Base-by-base conservation (phyloP, 345 rosid genomes). In the Reutealis trisperma region DNA sequence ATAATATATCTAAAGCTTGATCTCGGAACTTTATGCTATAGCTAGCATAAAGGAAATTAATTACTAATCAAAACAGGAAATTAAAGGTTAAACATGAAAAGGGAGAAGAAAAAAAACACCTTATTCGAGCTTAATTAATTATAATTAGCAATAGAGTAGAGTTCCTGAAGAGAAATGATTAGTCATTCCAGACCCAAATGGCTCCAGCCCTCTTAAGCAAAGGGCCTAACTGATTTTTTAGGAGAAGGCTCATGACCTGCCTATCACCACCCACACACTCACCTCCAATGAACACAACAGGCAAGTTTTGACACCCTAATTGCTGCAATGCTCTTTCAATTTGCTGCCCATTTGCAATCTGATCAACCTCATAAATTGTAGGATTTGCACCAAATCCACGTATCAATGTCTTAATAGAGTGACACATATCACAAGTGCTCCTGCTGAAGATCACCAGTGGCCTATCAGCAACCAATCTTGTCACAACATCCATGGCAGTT, bases 361-460 rank as follows among this genome's bases (percentile, higher is more conserved):
- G 84, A 58, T 95, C 98, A 0, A 92, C 85, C 86, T 95, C 98
- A 74, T 89, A 91, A 7, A 90, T 88, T 0, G 88, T 91, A 14
- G 88, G 87, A 70, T 93, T 90, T 0, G 94, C 97, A 5, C 99
- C 99, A 19, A 84, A 91, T 52, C 97, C 86, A 16, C 82, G 67
- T 67, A 95, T 85, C 6, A 95, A 89, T 22, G 89, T 63, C 84
- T 86, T 86, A 66, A 90, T 87, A 6, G 94, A 78, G 75, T 88
- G 92, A 84, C 96, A 85, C 90, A 90, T 93, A 88, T 88, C 85
- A 59, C 97, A 91, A n/a, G 83, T 75, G 84, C 88, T 91, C 88
- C 77, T 88, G 91, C 93, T 93, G 81, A 93, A 95, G n/a, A 95
- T 82, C 86, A 95, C 98, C 85, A 88, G 91, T 6, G 99, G 90